A percentile compares a stretch with the other conserved stretches of the same genome.
phyloP scores from a whole-genome alignment of 306 rosid species.

The Quercus mongolica region DNA sequence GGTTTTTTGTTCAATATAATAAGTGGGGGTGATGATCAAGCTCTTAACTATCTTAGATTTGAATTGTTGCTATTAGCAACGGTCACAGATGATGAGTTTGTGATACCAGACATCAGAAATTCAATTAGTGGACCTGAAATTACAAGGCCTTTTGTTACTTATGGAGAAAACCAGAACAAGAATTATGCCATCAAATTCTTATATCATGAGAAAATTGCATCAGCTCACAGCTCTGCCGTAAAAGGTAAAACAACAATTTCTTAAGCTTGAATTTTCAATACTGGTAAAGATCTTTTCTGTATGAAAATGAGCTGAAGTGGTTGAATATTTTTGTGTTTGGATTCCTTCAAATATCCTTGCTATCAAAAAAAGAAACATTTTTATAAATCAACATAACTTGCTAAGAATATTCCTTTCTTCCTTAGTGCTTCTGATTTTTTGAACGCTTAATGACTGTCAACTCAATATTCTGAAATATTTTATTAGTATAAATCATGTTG shows the following conservation, averaged over 20 bases:
- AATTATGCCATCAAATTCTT: constrained; percentile 46
- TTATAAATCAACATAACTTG: background rate
- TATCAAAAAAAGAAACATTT: background rate
- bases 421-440: background rate
- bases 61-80: constrained; percentile 41
- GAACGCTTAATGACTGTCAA: background rate
- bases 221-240: constrained; percentile 92
- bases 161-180: constrained; percentile 28
- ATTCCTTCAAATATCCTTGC: background rate
- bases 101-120: constrained; percentile 19
- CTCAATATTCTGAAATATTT: background rate
- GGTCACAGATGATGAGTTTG: constrained; percentile 25
- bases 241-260: constrained; percentile 51
- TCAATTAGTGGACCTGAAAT: constrained; percentile 24
- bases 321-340: background rate
- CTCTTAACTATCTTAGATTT: constrained; percentile 58
- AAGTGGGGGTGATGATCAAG: constrained; percentile 98
- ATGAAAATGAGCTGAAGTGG: background rate
- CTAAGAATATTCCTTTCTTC: background rate
- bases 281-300: background rate
- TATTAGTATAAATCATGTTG: background rate
- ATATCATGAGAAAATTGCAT: constrained; percentile 39
- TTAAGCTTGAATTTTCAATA: background rate
- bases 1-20: constrained; percentile 47
- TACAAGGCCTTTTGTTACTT: constrained; percentile 20